A percentile compares a stretch with the other conserved stretches of the same genome.
phyloP scores from a whole-genome alignment of 75 land plant species.

The Chamaecyparis obtusa region DNA sequence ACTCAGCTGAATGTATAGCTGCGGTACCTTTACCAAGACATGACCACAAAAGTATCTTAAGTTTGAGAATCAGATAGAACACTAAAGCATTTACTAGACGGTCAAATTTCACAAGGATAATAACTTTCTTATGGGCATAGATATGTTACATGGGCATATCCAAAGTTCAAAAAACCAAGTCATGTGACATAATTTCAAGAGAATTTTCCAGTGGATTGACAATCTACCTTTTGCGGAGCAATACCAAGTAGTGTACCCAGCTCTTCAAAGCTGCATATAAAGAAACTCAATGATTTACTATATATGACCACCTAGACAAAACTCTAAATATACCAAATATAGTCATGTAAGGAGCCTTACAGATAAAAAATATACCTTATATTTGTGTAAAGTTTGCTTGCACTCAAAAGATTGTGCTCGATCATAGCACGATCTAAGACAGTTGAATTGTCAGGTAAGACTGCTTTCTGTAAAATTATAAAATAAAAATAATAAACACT shows the following conservation, averaged over 20 bases:
- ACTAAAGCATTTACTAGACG: neutral
- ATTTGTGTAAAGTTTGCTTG: constrained; percentile 97
- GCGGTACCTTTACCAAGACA: neutral
- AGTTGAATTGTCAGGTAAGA: constrained; percentile 94
- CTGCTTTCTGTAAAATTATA: constrained; percentile 75
- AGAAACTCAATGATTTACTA: neutral
- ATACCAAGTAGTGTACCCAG: constrained; percentile 92
- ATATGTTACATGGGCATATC: neutral
- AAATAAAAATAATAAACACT: neutral
- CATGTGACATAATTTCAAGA: neutral
- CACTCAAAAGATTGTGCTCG: constrained; percentile 97
- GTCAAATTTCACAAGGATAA: neutral
- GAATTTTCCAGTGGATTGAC: neutral
- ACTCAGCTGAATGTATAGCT: neutral
- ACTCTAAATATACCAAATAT: neutral
- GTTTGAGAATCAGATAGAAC: neutral
- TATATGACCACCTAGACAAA: neutral
- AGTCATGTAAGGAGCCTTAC: neutral
- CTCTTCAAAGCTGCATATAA: constrained; percentile 81
- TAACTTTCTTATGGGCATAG: neutral
- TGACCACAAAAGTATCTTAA: neutral
- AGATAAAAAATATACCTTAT: constrained; percentile 61
- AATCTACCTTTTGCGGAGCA: constrained; percentile 85
- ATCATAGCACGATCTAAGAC: constrained; percentile 99
- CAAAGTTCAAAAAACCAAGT: neutral